Evolutionary conservation across 345 rosid genomes (phyloP).

Genomic region (Eutrema heterophyllum): DNA sequence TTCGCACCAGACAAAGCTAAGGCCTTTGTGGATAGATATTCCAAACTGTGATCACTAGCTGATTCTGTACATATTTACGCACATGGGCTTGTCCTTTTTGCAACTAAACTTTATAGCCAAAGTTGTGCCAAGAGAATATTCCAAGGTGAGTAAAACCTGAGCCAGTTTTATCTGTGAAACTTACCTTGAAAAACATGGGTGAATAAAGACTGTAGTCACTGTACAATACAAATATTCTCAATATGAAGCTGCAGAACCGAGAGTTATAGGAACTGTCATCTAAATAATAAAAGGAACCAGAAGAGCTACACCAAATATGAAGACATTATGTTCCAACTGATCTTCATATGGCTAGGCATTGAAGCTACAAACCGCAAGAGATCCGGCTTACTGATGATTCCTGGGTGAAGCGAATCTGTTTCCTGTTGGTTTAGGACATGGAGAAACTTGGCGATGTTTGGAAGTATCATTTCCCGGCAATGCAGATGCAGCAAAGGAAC

Average conservation of each 20-base stretch:
- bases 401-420: constrained; percentile 17
- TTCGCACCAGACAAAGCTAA: constrained; percentile 89
- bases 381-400: constrained; percentile 41
- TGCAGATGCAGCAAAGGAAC: constrained; percentile 88
- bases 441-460: constrained; percentile 69
- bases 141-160: background rate
- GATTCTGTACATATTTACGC: background rate
- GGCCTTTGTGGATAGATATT: constrained; percentile 77
- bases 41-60: constrained; percentile 41
- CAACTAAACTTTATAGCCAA: constrained; percentile 2
- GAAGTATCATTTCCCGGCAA: constrained; percentile 80
- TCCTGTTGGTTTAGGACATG: constrained; percentile 32
- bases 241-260: background rate
- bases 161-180: background rate
- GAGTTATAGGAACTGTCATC: background rate
- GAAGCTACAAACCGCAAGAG: constrained; percentile 69
- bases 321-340: constrained; percentile 94
- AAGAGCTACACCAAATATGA: constrained; percentile 61
- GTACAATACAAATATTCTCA: constrained; percentile 5
- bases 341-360: constrained; percentile 89
- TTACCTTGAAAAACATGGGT: background rate
- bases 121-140: background rate
- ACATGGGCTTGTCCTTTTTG: constrained; percentile 1
- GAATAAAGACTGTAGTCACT: background rate
- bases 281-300: background rate